Conservation (phyloP, 73 alveolate genomes). For the Paramecium tetraurelia region DNA sequence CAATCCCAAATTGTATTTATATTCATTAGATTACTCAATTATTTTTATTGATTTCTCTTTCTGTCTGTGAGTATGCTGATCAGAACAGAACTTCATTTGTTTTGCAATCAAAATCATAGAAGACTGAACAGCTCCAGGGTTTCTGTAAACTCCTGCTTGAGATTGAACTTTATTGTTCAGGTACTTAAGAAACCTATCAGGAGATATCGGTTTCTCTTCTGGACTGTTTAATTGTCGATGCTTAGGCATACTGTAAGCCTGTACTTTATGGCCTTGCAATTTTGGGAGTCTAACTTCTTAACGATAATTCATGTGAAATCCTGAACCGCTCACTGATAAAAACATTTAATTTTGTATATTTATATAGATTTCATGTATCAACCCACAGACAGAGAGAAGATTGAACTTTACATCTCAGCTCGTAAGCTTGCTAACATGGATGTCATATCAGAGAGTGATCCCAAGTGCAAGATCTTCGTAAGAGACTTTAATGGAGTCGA, state of each 20-base stretch:
- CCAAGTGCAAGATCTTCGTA: conserved; percentile 53
- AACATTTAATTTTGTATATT: not conserved
- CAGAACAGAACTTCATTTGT: conserved; percentile 12
- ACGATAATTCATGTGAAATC: conserved; percentile 16
- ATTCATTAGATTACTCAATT: not conserved
- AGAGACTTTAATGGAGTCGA: not conserved
- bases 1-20: conserved; percentile 53
- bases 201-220: conserved; percentile 3
- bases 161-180: conserved; percentile 22
- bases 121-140: not conserved
- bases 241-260: not conserved
- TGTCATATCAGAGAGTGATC: conserved; percentile 73
- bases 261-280: not conserved
- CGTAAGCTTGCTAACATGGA: conserved; percentile 69
- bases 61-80: conserved; percentile 31
- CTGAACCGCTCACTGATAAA: conserved; percentile 53
- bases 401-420: conserved; percentile 71
- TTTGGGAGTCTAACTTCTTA: conserved; percentile 17
- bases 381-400: conserved; percentile 50
- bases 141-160: not conserved
- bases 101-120: conserved; percentile 34
- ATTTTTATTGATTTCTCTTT: conserved; percentile 1
- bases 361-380: not conserved
- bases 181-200: conserved; percentile 19
- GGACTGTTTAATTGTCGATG: conserved; percentile 23